Evolutionary conservation across 2,329 filamentous ascomycete genomes (phyloP).

Genomic region (Ophiostoma fasciatum): DNA sequence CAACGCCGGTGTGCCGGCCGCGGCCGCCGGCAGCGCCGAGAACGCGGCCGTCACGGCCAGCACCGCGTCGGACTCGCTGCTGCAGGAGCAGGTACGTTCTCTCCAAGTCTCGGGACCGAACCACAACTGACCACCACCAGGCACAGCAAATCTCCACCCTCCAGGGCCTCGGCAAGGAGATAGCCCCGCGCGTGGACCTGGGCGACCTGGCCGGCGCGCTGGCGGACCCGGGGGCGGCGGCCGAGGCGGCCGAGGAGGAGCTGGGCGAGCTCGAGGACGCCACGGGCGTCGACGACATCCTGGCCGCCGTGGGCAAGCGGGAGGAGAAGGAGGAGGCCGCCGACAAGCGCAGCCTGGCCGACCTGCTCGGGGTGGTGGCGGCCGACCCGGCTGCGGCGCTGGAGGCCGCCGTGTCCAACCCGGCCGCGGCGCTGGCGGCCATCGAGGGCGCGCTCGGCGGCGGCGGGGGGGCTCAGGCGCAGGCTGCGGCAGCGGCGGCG

Average conservation of each 20-base stretch:
- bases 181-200: conserved; percentile 23
- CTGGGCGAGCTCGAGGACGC: background rate
- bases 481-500: conserved; percentile 9
- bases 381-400: too few relatives aligned
- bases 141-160: conserved; percentile 27
- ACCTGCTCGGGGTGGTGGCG: too few relatives aligned
- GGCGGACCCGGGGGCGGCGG: conserved; percentile 26
- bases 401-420: too few relatives aligned
- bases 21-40: conserved; percentile 1
- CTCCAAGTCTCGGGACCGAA: too few relatives aligned
- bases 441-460: too few relatives aligned
- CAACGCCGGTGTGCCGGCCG: background rate
- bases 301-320: too few relatives aligned
- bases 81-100: conserved; percentile 21
- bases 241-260: conserved; percentile 23
- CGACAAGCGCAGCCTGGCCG: too few relatives aligned
- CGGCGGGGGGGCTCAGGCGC: too few relatives aligned
- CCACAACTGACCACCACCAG: conserved; percentile 9
- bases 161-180: conserved; percentile 34
- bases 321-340: too few relatives aligned
- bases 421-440: too few relatives aligned
- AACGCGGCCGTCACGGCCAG: conserved; percentile 2
- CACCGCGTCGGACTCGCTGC: conserved; percentile 18
- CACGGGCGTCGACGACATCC: background rate
- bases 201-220: conserved; percentile 12